Evolutionary conservation across 169 alveolate species (phyloP), one percentile per base, ranked within the genome.

Genomic region (Eimeria falciformis): DNA sequence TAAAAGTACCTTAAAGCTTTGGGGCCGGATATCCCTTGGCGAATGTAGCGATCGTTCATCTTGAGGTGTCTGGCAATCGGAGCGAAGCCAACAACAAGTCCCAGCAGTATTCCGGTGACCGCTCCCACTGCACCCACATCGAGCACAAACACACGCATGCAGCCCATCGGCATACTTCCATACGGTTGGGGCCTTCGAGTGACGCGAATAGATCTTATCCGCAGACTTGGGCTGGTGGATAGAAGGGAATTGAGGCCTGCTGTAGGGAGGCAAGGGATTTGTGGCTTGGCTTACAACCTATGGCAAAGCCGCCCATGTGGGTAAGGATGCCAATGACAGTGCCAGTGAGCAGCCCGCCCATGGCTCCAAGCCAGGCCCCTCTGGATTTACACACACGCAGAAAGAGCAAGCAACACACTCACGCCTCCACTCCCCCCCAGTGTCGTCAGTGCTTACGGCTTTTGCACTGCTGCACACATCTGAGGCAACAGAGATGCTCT

Each of bases 1-100:
- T 1, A 53, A 21, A 21, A 53, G 65, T 3, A 53, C 65, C 65
- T 53, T 12, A 53, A 17, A 21, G 0, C 3, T 21, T 53, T 1
- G 65, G 65, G 65, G 17, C 65, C 77, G 43, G 56, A 69, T 33
- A 92, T 94, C 65, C 95, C 95, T 58, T 91, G 77, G 62, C 95
- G 93, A 14, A 94, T 94, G 92, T 91, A 94, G 47, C 95, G 90
- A 56, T 94, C 95, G 58, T 94, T 94, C 94, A 94, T 91, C 66
- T 91, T 94, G 46, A 94, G 87, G 29, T 93, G 93, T 9, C 95
- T 78, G 33, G 95, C 95, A 27, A 94, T 58, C 14, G 95, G 95
- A 21, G 94, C 91, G 45, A 94, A 94, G 27, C 95, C 95, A 75
- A 78, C 85, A 14, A 94, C 92, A 68, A 94, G 78, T 9, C 95